A percentile compares a stretch with the other conserved stretches of the same genome.
phyloP scores from a whole-genome alignment of 371 early-diverging fungal species.

The Mucor saturninus region DNA sequence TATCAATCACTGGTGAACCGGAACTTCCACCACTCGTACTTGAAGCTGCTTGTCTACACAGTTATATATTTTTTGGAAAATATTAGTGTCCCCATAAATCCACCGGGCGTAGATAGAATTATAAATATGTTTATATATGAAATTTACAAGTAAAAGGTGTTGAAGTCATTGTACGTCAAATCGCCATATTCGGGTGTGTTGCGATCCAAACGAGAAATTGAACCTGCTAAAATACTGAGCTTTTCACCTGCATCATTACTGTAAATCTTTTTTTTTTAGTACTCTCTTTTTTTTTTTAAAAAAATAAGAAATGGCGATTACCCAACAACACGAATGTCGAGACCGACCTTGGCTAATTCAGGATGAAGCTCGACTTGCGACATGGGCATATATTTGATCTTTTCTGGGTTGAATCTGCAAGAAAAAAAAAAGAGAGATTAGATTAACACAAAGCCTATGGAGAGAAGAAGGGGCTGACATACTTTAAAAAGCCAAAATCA shows the following conservation, averaged over 20 bases:
- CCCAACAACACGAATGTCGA: slow-evolving; percentile 93
- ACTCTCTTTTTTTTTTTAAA: neutral
- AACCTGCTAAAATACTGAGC: slow-evolving; percentile 85
- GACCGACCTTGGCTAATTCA: slow-evolving; percentile 84
- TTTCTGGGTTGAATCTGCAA: slow-evolving; percentile 71
- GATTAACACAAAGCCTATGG: neutral
- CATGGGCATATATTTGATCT: slow-evolving; percentile 84
- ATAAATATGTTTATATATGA: neutral
- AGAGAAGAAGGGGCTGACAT: neutral
- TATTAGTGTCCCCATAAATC: neutral
- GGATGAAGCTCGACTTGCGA: slow-evolving; percentile 79
- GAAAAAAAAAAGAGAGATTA: neutral
- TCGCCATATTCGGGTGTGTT: slow-evolving; percentile 68
- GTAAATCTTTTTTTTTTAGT: neutral
- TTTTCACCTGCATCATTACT: slow-evolving; percentile 94
- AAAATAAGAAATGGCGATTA: slow-evolving; percentile 16
- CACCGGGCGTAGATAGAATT: too few species aligned
- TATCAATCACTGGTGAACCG: slow-evolving; percentile 92
- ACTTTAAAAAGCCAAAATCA: slow-evolving; percentile 69
- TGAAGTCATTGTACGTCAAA: slow-evolving; percentile 75
- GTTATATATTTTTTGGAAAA: neutral
- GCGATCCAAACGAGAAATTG: slow-evolving; percentile 88
- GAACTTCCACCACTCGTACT: slow-evolving; percentile 83
- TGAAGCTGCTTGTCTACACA: slow-evolving; percentile 70
- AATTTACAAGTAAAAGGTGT: slow-evolving; percentile 75